Base-by-base conservation (phyloP, 2,329 filamentous ascomycete species). In the Talaromyces islandicus region DNA sequence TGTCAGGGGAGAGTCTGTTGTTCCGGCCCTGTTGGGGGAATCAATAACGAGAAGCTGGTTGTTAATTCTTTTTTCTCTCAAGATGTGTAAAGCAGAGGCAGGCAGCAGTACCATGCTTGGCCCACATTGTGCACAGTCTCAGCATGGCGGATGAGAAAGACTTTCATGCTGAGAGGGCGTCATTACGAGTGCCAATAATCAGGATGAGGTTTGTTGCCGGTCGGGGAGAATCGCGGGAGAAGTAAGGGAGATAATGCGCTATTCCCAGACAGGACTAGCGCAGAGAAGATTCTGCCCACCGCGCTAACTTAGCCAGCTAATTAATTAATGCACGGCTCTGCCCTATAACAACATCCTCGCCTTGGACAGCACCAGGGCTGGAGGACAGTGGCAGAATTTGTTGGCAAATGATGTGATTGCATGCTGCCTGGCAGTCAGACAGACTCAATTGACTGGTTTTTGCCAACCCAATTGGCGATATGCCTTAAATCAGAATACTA, bases 41-140 rank as follows among this genome's bases (percentile, higher is more conserved):
- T n/a, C n/a, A n/a, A n/a, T n/a, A n/a, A n/a, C n/a, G n/a, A n/a
- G n/a, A n/a, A n/a, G n/a, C n/a, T n/a, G n/a, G n/a, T n/a, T n/a
- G 43, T 46, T 24, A 46, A 38, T 7, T n/a, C 6, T n/a, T 38
- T 43, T n/a, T 12, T 51, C 21, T 54, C 57, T 46, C 41, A 54
- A 29, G 35, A 7, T 21, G 25, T 27, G 35, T 17, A 38, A 17
- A 53, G 48, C 32, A 32, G 54, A 56, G 53, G 32, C 12, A 35
- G 60, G 62, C 59, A 59, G 57, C 62, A 83, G 68, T 80, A 90
- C 88, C 89, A 92, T 62, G 90, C 76, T 58, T 87, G 84, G 46
- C 88, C 88, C 61, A 94, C 88, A 73, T 96, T 96, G 76, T 96
- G 90, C 65, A 95, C 89, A 17, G 91, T 93, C 78, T 96, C 92